Evolutionary conservation across 345 rosid species (phyloP), one percentile per base, ranked within the genome.

Genomic region (Ceriops decandra): DNA sequence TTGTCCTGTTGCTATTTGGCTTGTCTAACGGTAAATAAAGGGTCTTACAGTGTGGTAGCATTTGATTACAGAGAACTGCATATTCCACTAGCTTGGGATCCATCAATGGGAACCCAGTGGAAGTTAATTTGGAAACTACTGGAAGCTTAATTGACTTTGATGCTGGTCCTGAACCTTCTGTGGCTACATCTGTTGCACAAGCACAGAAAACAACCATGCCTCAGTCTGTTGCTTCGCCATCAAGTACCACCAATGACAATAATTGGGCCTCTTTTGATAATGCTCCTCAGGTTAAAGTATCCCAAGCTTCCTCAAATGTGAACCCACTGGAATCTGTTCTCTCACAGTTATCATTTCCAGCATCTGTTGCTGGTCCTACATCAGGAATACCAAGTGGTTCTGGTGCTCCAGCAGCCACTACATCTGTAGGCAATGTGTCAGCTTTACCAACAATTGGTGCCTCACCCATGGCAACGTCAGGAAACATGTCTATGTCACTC

Each of bases 91-190:
- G 85, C 80, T 76, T 88, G 84, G 90, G 81, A 26, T 80, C 97
- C 60, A 61, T 80, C 64, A 81, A 76, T 63, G 86, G 82, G 76
- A 88, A 85, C 67, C 81, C 82, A 49, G 72, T 82, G n/a, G 98
- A 90, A 84, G 87, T 77, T 73, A 88, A 92, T 70, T 24, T 73
- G 74, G 88, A 82, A 82, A 80, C 51, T 61, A 64, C 91, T 66
- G 68, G 62, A 67, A 95, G 99, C 82, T 84, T 95, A 76, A 95
- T 95, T 79, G 97, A 95, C 86, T 91, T 95, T 74, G 97, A 87
- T 78, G 82, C 93, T 71, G 93, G 86, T 77, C 86, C 93, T 15
- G 90, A 82, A 76, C 89, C 91, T 77, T 82, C 86, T 22, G 73
- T 67, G 56, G 66, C 85, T 62, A 71, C 74, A 8, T 66, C 86